These are phyloP conservation scores for Aegilops tauschii DNA, from an alignment of 176 grass and related monocot species.

Conservation along the genomic window DNA sequence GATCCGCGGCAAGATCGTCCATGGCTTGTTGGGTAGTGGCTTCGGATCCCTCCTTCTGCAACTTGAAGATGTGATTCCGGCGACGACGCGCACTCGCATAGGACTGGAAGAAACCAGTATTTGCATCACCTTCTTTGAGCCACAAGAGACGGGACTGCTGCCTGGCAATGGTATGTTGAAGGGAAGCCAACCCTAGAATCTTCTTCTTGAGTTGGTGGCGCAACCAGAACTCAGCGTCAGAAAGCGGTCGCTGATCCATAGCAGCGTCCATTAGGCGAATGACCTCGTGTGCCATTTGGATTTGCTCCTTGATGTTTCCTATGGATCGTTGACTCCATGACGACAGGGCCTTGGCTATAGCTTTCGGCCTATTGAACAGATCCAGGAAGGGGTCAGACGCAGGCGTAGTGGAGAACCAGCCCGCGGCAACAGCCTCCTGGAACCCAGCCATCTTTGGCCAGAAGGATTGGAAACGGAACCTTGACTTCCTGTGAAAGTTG, in stretches of 20 bases:
- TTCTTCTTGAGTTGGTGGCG: neutral
- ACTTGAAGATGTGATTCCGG: too few relatives aligned
- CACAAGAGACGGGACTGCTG: neutral
- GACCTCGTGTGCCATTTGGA: neutral
- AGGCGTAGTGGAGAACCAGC: neutral
- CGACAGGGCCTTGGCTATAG: too few relatives aligned
- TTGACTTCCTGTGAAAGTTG: accelerated
- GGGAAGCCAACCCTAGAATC: neutral
- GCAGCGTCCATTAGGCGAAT: neutral
- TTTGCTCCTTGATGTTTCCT: neutral
- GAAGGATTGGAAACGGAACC: neutral
- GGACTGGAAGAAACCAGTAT: too few relatives aligned
- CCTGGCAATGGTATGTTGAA: neutral
- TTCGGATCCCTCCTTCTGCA: too few relatives aligned
- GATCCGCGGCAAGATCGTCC: too few relatives aligned
- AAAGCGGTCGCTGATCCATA: neutral
- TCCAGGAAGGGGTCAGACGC: neutral
- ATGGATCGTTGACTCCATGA: neutral
- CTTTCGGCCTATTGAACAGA: too few relatives aligned
- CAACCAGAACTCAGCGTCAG: neutral
- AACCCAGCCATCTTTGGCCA: neutral
- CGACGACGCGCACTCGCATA: too few relatives aligned
- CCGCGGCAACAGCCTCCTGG: neutral
- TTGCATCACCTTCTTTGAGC: too few relatives aligned
- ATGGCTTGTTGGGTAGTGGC: too few relatives aligned